A percentile compares a stretch with the other conserved stretches of the same genome.
Conservation (phyloP, 805 yeast genomes). For the Spencermartinsiella europaea region DNA sequence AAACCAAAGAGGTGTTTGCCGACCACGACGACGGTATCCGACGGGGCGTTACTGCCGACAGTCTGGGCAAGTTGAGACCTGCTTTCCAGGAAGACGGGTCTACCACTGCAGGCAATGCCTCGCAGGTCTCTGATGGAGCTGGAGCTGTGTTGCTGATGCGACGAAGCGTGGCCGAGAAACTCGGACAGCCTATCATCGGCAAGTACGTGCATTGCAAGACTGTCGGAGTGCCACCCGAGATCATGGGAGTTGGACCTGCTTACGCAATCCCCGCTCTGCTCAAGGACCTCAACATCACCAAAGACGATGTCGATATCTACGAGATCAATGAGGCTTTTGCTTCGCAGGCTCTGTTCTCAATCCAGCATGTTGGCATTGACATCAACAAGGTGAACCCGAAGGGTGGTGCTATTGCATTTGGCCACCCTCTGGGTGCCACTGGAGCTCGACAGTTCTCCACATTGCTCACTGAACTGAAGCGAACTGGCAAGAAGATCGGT, state of each 20-base stretch:
- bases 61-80: constrained; percentile 71
- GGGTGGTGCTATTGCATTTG: constrained; percentile 96
- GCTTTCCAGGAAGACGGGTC: constrained; percentile 81
- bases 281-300: constrained; percentile 51
- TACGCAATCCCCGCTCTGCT: constrained; percentile 85
- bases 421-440: constrained; percentile 89
- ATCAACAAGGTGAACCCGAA: constrained; percentile 71
- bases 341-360: constrained; percentile 81
- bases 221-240: constrained; percentile 94
- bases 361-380: constrained; percentile 62
- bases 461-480: constrained; percentile 67
- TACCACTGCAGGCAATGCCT: constrained; percentile 95
- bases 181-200: constrained; percentile 68
- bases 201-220: constrained; percentile 73
- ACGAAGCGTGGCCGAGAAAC: constrained; percentile 74
- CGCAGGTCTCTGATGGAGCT: constrained; percentile 95
- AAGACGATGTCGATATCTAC: constrained; percentile 64
- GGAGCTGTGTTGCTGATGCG: constrained; percentile 83
- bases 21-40: constrained; percentile 88
- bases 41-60: constrained; percentile 72
- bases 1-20: constrained; percentile 46
- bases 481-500: constrained; percentile 69
- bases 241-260: constrained; percentile 98
- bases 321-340: constrained; percentile 98
- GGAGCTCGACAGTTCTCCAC: constrained; percentile 95